Conservation (phyloP, 345 rosid genomes). For the Carallia brachiata region DNA sequence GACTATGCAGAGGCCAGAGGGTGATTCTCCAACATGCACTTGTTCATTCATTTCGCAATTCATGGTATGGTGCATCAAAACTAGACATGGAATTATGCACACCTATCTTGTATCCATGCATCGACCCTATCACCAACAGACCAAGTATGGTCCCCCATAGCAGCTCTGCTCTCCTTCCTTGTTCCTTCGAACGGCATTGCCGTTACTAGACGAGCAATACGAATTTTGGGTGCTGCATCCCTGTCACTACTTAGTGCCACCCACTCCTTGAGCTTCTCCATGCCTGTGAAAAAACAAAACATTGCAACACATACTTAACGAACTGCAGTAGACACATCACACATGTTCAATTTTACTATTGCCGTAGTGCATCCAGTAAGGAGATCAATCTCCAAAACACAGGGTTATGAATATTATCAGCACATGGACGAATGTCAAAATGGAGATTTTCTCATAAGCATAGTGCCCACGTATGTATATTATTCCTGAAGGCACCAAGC, state of each 20-base stretch:
- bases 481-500: background rate
- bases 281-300: conserved; percentile 39
- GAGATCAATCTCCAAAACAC: background rate
- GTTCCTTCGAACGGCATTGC: conserved; percentile 83
- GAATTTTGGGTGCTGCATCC: conserved; percentile 62
- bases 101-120: conserved; percentile 87
- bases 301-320: background rate
- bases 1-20: too few relatives aligned
- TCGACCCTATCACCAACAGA: conserved; percentile 92
- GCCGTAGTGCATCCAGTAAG: too few relatives aligned
- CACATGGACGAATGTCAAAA: background rate
- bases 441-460: background rate
- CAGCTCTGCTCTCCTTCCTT: conserved; percentile 90
- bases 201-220: conserved; percentile 65
- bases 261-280: conserved; percentile 84
- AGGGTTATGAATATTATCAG: too few relatives aligned
- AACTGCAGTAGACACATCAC: too few relatives aligned
- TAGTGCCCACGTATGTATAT: background rate
- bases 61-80: background rate
- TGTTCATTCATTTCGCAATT: too few relatives aligned
- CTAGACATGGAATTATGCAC: conserved; percentile 1
- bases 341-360: background rate
- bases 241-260: conserved; percentile 61
- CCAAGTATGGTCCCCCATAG: conserved; percentile 67
- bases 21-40: too few relatives aligned